Base-by-base conservation (phyloP, 2,329 filamentous ascomycete species). In the Aspergillus ruber region DNA sequence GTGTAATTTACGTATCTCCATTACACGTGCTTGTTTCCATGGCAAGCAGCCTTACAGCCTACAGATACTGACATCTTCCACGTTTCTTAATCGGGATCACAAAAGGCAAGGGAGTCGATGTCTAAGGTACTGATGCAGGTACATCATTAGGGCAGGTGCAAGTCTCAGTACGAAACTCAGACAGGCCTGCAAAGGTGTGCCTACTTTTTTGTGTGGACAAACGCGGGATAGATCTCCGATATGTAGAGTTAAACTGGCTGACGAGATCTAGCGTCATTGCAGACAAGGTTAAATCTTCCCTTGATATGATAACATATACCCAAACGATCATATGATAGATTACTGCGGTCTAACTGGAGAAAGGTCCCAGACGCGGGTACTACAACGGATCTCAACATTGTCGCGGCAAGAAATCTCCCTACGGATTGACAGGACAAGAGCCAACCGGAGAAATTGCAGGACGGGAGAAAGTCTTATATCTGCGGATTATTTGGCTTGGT, bases 1-100 rank as follows among this genome's bases (percentile, higher is more conserved):
- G 8, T n/a, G 40, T 42, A 42, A 25, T 42, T 21, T 15, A 13
- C 15, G 40, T 42, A 42, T 20, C n/a, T 21, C 15, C 8, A 18
- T 18, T 42, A 42, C 40, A 13, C 40, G 29, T 42, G 40, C n/a
- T 8, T 42, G 40, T 42, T 42, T 42, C 40, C 40, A 42, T 36
- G 43, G 43, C 29, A 17, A n/a, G 17, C n/a, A 39, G 17, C 36
- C 36, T 36, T 36, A 36, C 33, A 36, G 36, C 10, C 8, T 12
- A 39, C 15, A 13, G 10, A 39, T 4, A 18, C 17, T 39, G 36
- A 39, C 36, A 39, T 39, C 17, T 39, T 18, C 36, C 17, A 39
- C 36, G 17, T 39, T 39, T 17, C 10, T 12, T 20, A 10, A 12
- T 18, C 10, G 25, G 10, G 25, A 29, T 29, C 9, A 10, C 25